Evolutionary conservation across 305 asterid genomes (phyloP).

Genomic region (Lippia alba): DNA sequence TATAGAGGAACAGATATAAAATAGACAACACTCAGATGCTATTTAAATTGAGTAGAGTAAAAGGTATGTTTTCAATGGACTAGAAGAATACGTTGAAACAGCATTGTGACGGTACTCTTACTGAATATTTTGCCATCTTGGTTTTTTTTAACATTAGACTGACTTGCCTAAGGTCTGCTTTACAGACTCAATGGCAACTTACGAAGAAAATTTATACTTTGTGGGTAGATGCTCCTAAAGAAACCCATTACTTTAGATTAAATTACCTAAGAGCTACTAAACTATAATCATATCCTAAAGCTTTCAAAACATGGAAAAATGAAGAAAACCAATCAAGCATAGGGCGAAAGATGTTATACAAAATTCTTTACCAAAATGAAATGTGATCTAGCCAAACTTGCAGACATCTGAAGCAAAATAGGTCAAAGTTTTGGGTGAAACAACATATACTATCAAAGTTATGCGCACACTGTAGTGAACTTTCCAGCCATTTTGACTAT

Average conservation of each 20-base stretch:
- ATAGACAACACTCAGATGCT: constrained; percentile 24
- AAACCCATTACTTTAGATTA: background rate
- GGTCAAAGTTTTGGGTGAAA: constrained; percentile 24
- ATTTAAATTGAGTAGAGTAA: constrained; percentile 16
- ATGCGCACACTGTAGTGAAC: background rate
- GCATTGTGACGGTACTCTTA: constrained; percentile 1
- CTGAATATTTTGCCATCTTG: background rate
- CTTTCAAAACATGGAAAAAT: constrained; percentile 17
- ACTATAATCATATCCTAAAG: constrained; percentile 3
- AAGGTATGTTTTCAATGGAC: background rate
- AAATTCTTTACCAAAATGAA: background rate
- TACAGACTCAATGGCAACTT: constrained; percentile 5
- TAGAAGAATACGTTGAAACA: constrained; percentile 14
- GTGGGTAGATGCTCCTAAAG: constrained; percentile 21
- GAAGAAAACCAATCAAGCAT: constrained; percentile 12
- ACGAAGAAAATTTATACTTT: background rate
- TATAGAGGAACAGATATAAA: constrained; percentile 39
- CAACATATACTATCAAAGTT: constrained; percentile 7
- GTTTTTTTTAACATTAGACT: constrained; percentile 14
- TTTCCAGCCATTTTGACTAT: constrained; percentile 2
- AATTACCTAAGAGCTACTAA: constrained; percentile 10
- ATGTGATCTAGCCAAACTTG: background rate
- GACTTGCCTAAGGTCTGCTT: constrained; percentile 26
- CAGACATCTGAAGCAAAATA: constrained; percentile 23
- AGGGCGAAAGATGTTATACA: constrained; percentile 5